phyloP scores from a whole-genome alignment of 495 filamentous ascomycete species.

The Darksidea phi region DNA sequence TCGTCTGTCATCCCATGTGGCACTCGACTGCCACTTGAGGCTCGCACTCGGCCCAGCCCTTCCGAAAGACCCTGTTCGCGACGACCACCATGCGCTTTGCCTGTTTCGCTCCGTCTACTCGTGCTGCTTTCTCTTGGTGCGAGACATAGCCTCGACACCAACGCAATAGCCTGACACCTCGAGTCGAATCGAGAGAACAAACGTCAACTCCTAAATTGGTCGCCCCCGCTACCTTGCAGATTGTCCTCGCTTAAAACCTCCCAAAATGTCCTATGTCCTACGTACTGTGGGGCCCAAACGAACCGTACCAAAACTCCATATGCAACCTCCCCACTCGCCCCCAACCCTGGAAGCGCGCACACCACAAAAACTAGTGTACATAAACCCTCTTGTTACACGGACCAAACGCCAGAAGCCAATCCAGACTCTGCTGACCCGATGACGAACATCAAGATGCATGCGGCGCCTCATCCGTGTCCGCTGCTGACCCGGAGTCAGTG shows the following conservation, averaged over 20 bases:
- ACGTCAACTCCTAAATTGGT: slow-evolving; percentile 2
- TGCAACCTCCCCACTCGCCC: slow-evolving; percentile 15
- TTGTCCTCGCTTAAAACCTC: slow-evolving; percentile 4
- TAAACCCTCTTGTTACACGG: slow-evolving; percentile 11
- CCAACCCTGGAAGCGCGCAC: slow-evolving; percentile 4
- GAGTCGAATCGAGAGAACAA: no score
- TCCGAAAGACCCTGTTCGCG: background rate
- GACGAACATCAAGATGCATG: background rate
- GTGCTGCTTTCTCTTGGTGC: no score
- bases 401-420: slow-evolving; percentile 13
- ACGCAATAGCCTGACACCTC: no score
- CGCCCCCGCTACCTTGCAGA: background rate
- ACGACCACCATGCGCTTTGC: background rate
- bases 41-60: no score
- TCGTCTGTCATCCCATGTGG: background rate
- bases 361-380: slow-evolving; percentile 20
- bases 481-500: slow-evolving; percentile 28
- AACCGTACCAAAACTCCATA: slow-evolving; percentile 9
- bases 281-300: background rate
- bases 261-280: background rate
- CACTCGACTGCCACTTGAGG: background rate
- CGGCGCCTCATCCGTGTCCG: slow-evolving; percentile 20
- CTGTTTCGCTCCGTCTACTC: no score
- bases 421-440: background rate
- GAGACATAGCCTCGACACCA: no score